Conservation (phyloP, 805 yeast species). For the Ogataea corticis region DNA sequence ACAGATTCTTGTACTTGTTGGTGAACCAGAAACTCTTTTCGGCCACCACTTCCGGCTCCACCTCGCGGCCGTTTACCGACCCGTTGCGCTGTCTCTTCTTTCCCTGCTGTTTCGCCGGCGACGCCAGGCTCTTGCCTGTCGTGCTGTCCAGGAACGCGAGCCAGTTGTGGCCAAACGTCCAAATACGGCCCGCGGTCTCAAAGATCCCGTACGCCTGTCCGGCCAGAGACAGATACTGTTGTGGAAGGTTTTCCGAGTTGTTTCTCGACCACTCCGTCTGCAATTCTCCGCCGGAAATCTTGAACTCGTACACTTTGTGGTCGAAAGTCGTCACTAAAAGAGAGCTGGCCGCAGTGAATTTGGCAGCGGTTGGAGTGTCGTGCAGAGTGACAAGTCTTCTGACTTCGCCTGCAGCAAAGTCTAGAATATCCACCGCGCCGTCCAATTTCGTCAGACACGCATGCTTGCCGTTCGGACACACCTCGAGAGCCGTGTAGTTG, state of each 20-base stretch:
- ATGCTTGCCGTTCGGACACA: slow-evolving; percentile 43
- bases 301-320: slow-evolving; percentile 72
- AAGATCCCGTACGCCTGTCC: slow-evolving; percentile 79
- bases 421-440: slow-evolving; percentile 61
- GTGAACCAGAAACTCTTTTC: slow-evolving; percentile 69
- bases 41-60: slow-evolving; percentile 12
- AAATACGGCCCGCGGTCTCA: slow-evolving; percentile 46
- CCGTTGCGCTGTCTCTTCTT: slow-evolving; percentile 37
- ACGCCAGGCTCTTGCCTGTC: slow-evolving; percentile 41
- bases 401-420: slow-evolving; percentile 32
- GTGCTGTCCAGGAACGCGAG: slow-evolving; percentile 69
- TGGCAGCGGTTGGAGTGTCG: slow-evolving; percentile 58
- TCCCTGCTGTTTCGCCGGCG: slow-evolving; percentile 31
- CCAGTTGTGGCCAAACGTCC: slow-evolving; percentile 93
- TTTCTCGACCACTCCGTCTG: slow-evolving; percentile 78
- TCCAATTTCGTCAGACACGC: slow-evolving; percentile 62
- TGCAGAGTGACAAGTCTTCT: slow-evolving; percentile 58
- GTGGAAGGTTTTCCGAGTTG: slow-evolving; percentile 75
- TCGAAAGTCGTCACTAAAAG: slow-evolving; percentile 71
- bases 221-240: slow-evolving; percentile 51
- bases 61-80: slow-evolving; percentile 9
- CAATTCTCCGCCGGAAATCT: slow-evolving; percentile 35
- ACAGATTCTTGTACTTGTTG: slow-evolving; percentile 69
- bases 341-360: slow-evolving; percentile 50
- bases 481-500: slow-evolving; percentile 52